Evolutionary conservation across 2,329 filamentous ascomycete genomes (phyloP).

Genomic region (Aspergillus pseudotamarii): DNA sequence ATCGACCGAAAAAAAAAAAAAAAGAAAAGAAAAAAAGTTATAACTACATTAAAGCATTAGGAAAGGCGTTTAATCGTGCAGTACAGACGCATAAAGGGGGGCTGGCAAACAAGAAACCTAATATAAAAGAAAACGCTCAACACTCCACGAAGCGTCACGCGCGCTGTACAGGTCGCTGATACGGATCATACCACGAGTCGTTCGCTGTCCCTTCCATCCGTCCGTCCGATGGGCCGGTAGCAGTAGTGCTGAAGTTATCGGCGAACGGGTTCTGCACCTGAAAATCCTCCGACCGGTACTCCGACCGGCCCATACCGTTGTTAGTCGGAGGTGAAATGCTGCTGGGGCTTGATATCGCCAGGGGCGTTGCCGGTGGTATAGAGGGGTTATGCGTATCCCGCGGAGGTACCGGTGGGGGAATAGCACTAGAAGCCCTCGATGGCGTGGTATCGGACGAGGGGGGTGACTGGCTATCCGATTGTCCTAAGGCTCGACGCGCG

Average conservation of each 20-base stretch:
- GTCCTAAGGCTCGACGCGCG: conserved; percentile 50
- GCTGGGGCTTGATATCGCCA: not conserved
- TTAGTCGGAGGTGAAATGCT: conserved; percentile 15
- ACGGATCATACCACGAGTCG: conserved; percentile 6
- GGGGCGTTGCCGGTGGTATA: conserved; percentile 15
- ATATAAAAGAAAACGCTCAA: not conserved
- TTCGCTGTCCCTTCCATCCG: conserved; percentile 12
- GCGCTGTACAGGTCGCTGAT: conserved; percentile 5
- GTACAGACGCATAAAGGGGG: not conserved
- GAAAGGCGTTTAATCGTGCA: not conserved
- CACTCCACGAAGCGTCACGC: not conserved
- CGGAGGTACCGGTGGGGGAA: conserved; percentile 19
- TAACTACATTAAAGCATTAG: conserved; percentile 3
- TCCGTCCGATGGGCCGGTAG: conserved; percentile 15
- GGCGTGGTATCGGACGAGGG: conserved; percentile 18
- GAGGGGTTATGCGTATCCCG: conserved; percentile 14
- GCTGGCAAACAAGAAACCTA: not conserved
- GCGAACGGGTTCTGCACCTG: conserved; percentile 47
- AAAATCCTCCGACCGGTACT: conserved; percentile 44
- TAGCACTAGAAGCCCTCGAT: conserved; percentile 20
- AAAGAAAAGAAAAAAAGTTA: too few relatives aligned
- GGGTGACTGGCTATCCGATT: conserved; percentile 24
- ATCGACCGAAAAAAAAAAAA: not conserved
- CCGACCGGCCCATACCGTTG: conserved; percentile 27
- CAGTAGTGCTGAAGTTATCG: conserved; percentile 30